Evolutionary conservation across 2,329 filamentous ascomycete genomes (phyloP).

Genomic region (Endoconidiophora laricicola): DNA sequence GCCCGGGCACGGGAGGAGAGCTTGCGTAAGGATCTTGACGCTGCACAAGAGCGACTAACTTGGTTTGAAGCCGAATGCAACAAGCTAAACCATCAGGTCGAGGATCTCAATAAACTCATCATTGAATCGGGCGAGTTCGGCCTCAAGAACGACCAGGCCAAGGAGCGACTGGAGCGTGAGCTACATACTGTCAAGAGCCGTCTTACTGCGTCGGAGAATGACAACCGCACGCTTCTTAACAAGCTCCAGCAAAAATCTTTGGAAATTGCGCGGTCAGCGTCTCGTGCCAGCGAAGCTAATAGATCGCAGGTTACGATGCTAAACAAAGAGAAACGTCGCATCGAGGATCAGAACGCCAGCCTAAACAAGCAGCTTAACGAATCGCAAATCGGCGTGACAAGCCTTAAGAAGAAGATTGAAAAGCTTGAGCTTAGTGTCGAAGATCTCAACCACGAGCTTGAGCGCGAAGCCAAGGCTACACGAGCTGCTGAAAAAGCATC

Average conservation of each 20-base stretch:
- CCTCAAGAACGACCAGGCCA: conserved; percentile 79
- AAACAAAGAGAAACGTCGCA: conserved; percentile 65
- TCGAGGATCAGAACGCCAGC: conserved; percentile 68
- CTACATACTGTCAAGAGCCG: conserved; percentile 81
- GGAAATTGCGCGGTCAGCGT: conserved; percentile 82
- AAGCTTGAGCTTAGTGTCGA: conserved; percentile 78
- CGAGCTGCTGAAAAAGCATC: conserved; percentile 80
- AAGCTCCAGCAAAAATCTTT: conserved; percentile 95
- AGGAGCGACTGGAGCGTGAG: conserved; percentile 82
- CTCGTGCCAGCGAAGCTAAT: conserved; percentile 68
- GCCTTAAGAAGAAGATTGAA: conserved; percentile 85
- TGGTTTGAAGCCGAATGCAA: conserved; percentile 68
- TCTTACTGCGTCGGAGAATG: conserved; percentile 82
- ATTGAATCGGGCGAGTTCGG: conserved; percentile 80
- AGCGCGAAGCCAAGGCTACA: conserved; percentile 74
- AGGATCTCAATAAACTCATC: conserved; percentile 74
- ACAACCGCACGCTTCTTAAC: conserved; percentile 87
- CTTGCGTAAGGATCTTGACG: conserved; percentile 64
- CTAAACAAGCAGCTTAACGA: conserved; percentile 75
- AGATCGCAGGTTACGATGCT: conserved; percentile 59
- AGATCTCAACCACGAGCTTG: conserved; percentile 82
- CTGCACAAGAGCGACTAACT: conserved; percentile 56
- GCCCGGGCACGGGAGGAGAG: conserved; percentile 67
- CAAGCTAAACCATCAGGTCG: conserved; percentile 62
- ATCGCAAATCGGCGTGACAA: conserved; percentile 63